Base-by-base conservation (phyloP, 495 filamentous ascomycete genomes). In the Penicillium goetzii region DNA sequence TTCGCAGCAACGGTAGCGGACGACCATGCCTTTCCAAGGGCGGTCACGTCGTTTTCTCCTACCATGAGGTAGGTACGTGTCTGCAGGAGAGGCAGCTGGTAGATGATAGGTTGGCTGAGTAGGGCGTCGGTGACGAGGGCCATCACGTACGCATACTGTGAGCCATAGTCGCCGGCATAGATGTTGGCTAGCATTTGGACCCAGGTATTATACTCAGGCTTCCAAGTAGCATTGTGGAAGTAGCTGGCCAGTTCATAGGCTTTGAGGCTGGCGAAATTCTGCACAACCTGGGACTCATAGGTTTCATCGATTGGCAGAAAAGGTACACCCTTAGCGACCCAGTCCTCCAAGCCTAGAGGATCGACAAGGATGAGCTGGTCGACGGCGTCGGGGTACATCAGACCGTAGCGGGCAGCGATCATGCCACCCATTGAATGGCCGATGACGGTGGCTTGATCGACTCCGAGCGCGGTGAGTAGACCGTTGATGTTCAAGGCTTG, bases 341-440 rank as follows among this genome's bases (percentile, higher is more conserved):
- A 65, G 30, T 65, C 63, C 23, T 65, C 63, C 34, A 65, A 32
- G 11, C 63, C 63, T 26, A 65, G 34, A 15, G 63, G 63, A 50
- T 66, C 60, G 17, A 66, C 64, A 5, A 66, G 60, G 34, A 66
- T 23, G n/a, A 66, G 64, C 49, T 66, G 64, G 9, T 63, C 19
- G n/a, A 66, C 38, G 12, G 32, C 36, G 23, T 49, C 14, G 12
- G 64, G 59, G 32, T 66, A 66, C 64, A 66, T 66, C 15, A 66
- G 64, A 14, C 60, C 64, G 41, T 62, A 66, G 21, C 64, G 64
- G 14, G 64, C 60, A 7, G 64, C 60, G 36, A 66, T 66, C 64
- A 66, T 66, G 3, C 64, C 64, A 33, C 64, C 64, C 64, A 66
- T 66, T 25, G 64, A 66, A 59, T 66, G 64, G 9, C 64, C 64